Conservation (phyloP, 768 basidiomycete species). For the Kwoniella shandongensis region DNA sequence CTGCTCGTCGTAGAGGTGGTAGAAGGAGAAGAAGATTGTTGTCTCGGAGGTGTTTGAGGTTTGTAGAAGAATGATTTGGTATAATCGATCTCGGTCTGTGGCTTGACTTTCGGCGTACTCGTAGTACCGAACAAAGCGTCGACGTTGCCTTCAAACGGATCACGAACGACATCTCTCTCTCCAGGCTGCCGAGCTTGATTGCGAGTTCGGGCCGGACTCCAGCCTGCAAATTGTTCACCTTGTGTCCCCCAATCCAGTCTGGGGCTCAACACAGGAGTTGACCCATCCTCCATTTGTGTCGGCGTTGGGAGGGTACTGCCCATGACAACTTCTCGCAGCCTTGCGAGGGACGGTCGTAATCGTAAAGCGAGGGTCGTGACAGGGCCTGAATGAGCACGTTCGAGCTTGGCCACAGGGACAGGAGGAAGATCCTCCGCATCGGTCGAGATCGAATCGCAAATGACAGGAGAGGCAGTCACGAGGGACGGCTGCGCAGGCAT, state of each 20-base stretch:
- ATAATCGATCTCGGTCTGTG: conserved; percentile 38
- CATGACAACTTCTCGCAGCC: conserved; percentile 22
- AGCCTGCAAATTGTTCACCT: conserved; percentile 38
- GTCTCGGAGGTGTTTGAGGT: conserved; percentile 44
- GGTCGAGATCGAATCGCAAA: conserved; percentile 46
- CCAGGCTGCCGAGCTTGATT: not conserved
- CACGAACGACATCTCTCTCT: conserved; percentile 1
- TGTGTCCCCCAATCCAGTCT: conserved; percentile 34
- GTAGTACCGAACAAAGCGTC: conserved; percentile 21
- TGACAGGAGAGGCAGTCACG: conserved; percentile 36
- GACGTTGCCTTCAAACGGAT: conserved; percentile 7
- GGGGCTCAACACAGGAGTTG: conserved; percentile 22
- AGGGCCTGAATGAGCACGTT: not conserved
- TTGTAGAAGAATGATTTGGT: conserved; percentile 52
- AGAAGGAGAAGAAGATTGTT: conserved; percentile 14
- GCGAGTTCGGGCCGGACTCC: conserved; percentile 24
- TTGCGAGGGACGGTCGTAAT: conserved; percentile 31
- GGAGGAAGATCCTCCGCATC: conserved; percentile 49
- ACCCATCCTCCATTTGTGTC: conserved; percentile 1
- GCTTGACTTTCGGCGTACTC: not conserved
- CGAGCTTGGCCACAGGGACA: conserved; percentile 20
- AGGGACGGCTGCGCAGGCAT: conserved; percentile 39
- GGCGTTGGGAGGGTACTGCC: conserved; percentile 4
- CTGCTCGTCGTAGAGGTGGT: conserved; percentile 26
- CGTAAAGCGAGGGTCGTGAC: conserved; percentile 23